Conservation (phyloP, 495 filamentous ascomycete species). For the Penicillium goetzii region DNA sequence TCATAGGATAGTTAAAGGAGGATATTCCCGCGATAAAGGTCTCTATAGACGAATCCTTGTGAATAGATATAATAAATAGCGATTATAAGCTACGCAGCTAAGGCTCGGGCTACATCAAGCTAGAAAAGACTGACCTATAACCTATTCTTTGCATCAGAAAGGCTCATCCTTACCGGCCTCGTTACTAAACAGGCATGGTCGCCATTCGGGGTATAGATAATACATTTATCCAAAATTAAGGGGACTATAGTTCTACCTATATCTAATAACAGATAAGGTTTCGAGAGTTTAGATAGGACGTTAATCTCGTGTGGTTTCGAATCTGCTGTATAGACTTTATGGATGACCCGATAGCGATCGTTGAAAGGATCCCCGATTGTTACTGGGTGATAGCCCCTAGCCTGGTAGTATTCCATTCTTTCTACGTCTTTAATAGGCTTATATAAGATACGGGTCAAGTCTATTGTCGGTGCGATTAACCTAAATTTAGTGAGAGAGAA, state of each 20-base stretch:
- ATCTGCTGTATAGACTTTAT: constrained; percentile 40
- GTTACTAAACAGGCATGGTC: constrained; percentile 45
- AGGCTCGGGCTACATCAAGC: constrained; percentile 44
- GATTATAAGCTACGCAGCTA: constrained; percentile 44
- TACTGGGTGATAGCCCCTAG: constrained; percentile 15
- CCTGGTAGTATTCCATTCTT: too few species aligned
- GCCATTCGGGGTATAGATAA: constrained; percentile 47
- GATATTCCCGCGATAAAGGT: constrained; percentile 40
- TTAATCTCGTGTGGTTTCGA: constrained; percentile 32
- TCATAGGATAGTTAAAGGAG: constrained; percentile 28
- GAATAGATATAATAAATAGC: constrained; percentile 39
- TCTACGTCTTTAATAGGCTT: too few species aligned
- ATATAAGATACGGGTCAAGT: too few species aligned
- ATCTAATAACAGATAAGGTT: constrained; percentile 12
- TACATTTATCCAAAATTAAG: constrained; percentile 46
- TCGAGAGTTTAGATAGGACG: constrained; percentile 26
- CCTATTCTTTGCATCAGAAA: constrained; percentile 35
- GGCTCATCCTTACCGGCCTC: constrained; percentile 33
- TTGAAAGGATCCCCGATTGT: constrained; percentile 40
- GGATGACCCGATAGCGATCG: constrained; percentile 38
- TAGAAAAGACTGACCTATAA: constrained; percentile 42
- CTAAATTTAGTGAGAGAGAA: too few species aligned
- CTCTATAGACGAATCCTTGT: constrained; percentile 39
- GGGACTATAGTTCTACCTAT: constrained; percentile 34
- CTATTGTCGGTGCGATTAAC: too few species aligned